Evolutionary conservation across 805 yeast genomes (phyloP).

Genomic region (Yarrowia porcina): DNA sequence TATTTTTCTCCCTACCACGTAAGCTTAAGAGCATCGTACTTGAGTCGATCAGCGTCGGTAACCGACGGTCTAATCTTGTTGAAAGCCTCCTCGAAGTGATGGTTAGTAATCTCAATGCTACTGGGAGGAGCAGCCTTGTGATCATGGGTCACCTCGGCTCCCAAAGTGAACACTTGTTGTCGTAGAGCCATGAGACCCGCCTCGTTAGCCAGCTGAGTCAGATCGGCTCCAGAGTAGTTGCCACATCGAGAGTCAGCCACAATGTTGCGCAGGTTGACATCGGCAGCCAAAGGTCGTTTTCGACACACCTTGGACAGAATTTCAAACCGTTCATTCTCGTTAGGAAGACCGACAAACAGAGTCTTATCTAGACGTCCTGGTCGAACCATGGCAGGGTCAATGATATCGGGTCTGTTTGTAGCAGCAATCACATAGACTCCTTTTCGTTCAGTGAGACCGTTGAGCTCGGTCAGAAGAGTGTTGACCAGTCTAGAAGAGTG

Average conservation of each 20-base stretch:
- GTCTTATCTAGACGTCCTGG: constrained; percentile 96
- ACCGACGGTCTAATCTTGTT: constrained; percentile 83
- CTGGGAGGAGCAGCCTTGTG: constrained; percentile 33
- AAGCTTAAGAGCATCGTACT: constrained; percentile 52
- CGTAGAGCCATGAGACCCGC: constrained; percentile 89
- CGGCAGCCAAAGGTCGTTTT: constrained; percentile 65
- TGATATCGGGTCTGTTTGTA: constrained; percentile 96
- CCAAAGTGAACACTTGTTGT: constrained; percentile 49
- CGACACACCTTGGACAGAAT: constrained; percentile 73
- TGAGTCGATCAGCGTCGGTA: constrained; percentile 73
- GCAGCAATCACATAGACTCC: constrained; percentile 97
- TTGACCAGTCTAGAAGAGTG: constrained; percentile 91
- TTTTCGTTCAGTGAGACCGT: constrained; percentile 86
- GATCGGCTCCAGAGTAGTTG: constrained; percentile 94
- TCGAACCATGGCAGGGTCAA: constrained; percentile 95
- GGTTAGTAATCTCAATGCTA: constrained; percentile 52
- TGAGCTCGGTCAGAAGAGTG: constrained; percentile 88
- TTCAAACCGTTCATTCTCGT: constrained; percentile 70
- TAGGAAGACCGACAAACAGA: constrained; percentile 84
- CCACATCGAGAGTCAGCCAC: constrained; percentile 78
- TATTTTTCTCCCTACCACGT: not conserved
- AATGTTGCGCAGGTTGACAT: constrained; percentile 58
- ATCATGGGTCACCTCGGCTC: constrained; percentile 39
- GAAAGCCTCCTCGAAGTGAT: constrained; percentile 71
- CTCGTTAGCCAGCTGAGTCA: constrained; percentile 86